phyloP scores from a whole-genome alignment of 2,329 filamentous ascomycete species.

The Chalara sp. region DNA sequence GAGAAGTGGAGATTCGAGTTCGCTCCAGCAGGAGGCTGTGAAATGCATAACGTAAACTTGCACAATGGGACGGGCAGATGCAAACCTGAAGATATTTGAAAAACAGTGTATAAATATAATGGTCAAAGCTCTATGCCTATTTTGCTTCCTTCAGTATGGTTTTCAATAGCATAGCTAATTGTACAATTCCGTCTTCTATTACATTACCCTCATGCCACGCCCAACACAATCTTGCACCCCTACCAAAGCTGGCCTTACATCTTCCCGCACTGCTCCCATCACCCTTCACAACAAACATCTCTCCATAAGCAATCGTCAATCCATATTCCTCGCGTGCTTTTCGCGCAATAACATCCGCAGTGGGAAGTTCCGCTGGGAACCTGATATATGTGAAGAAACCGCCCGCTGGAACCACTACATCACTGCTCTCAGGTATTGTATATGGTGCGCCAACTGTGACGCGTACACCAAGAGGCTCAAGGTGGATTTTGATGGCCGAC shows the following conservation, averaged over 20 bases:
- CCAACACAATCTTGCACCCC: conserved; percentile 46
- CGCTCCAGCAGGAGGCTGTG: no score
- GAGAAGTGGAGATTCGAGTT: no score
- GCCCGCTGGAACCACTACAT: conserved; percentile 33
- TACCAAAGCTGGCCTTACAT: conserved; percentile 34
- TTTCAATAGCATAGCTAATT: conserved; percentile 30
- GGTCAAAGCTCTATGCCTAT: background rate
- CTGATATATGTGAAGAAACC: conserved; percentile 62
- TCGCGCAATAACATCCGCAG: conserved; percentile 36
- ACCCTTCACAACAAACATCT: conserved; percentile 43
- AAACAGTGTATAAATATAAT: no score
- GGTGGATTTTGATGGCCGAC: conserved; percentile 12
- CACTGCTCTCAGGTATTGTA: background rate
- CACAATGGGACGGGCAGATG: no score
- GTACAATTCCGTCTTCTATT: conserved; percentile 47
- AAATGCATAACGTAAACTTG: no score
- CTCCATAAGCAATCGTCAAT: conserved; percentile 46
- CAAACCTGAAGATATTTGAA: no score
- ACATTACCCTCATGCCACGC: conserved; percentile 49
- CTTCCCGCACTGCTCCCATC: conserved; percentile 26
- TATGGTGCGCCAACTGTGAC: conserved; percentile 8
- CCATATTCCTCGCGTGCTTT: conserved; percentile 37
- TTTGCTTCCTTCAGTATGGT: background rate
- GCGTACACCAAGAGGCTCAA: conserved; percentile 18
- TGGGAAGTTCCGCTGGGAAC: conserved; percentile 36